Conservation (phyloP, 2,329 filamentous ascomycete genomes). For the Mollisia scopiformis region DNA sequence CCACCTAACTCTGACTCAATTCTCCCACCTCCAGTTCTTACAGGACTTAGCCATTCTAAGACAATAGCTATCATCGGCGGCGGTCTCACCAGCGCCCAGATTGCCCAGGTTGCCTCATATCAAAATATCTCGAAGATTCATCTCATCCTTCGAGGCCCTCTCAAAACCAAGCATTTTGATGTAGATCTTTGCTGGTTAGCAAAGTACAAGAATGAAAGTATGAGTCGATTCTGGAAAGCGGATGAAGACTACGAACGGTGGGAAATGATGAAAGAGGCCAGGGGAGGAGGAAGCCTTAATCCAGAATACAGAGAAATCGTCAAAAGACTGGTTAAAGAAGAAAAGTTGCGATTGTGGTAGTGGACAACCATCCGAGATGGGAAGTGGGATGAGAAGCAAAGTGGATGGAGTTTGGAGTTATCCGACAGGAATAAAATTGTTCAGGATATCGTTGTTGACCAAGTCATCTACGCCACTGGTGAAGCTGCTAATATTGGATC, state of each 20-base stretch:
- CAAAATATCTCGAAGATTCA: slow-evolving; percentile 69
- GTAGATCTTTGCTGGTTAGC: slow-evolving; percentile 78
- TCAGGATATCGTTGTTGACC: slow-evolving; percentile 50
- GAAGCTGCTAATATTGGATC: slow-evolving; percentile 63
- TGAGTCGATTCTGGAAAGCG: slow-evolving; percentile 77
- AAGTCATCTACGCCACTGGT: slow-evolving; percentile 61
- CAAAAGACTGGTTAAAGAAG: slow-evolving; percentile 9
- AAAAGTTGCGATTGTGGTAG: slow-evolving; percentile 20
- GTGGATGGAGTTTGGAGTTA: slow-evolving; percentile 50
- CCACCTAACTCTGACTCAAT: slow-evolving; percentile 3
- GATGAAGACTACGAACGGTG: slow-evolving; percentile 71
- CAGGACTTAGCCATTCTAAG: slow-evolving; percentile 58
- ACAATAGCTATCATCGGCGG: slow-evolving; percentile 74
- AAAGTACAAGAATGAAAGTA: slow-evolving; percentile 78
- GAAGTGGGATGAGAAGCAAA: slow-evolving; percentile 48
- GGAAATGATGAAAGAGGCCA: slow-evolving; percentile 65
- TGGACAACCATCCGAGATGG: slow-evolving; percentile 48
- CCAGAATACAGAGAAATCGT: slow-evolving; percentile 33
- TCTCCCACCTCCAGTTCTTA: slow-evolving; percentile 42
- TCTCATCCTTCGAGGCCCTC: slow-evolving; percentile 65
- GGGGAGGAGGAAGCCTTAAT: slow-evolving; percentile 81
- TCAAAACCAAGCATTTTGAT: slow-evolving; percentile 74
- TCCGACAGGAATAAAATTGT: slow-evolving; percentile 39
- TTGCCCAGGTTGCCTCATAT: slow-evolving; percentile 67
- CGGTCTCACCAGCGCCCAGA: slow-evolving; percentile 75